A percentile compares a stretch with the other conserved stretches of the same genome.
phyloP scores from a whole-genome alignment of 148 eudicot genomes.

The Rhododendron vialii region DNA sequence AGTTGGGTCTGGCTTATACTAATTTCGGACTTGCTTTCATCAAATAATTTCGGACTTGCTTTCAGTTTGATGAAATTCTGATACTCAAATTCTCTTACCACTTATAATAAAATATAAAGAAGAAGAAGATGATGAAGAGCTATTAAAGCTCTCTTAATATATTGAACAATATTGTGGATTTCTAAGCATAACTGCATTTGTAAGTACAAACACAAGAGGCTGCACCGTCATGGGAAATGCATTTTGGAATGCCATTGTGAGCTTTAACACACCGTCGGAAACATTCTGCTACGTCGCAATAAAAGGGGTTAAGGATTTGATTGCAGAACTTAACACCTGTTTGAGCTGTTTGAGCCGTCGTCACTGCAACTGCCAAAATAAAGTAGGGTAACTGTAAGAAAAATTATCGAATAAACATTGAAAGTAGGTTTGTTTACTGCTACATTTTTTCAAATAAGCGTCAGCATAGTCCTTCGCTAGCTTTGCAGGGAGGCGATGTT shows the following conservation, averaged over 20 bases:
- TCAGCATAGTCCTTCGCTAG: too few relatives aligned
- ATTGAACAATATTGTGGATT: not conserved
- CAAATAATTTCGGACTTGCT: too few relatives aligned
- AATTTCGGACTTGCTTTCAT: too few relatives aligned
- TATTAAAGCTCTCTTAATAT: not conserved
- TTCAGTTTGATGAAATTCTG: too few relatives aligned
- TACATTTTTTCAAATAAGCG: too few relatives aligned
- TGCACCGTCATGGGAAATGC: not conserved
- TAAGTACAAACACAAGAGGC: not conserved
- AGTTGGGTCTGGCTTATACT: too few relatives aligned
- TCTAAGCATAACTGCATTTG: not conserved
- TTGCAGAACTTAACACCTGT: not conserved
- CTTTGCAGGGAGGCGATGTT: too few relatives aligned
- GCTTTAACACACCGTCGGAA: not conserved
- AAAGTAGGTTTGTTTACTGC: not conserved
- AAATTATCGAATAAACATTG: not conserved
- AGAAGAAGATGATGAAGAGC: not conserved
- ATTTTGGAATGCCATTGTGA: not conserved
- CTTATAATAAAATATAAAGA: too few relatives aligned
- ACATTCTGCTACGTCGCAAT: not conserved
- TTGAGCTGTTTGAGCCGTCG: not conserved
- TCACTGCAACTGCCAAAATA: not conserved
- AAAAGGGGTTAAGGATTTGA: not conserved
- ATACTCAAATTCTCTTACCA: too few relatives aligned
- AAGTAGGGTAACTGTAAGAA: not conserved